A percentile compares a stretch with the other conserved stretches of the same genome.
Conservation (phyloP, 1,284 basidiomycete genomes). For the Ustilago nuda region DNA sequence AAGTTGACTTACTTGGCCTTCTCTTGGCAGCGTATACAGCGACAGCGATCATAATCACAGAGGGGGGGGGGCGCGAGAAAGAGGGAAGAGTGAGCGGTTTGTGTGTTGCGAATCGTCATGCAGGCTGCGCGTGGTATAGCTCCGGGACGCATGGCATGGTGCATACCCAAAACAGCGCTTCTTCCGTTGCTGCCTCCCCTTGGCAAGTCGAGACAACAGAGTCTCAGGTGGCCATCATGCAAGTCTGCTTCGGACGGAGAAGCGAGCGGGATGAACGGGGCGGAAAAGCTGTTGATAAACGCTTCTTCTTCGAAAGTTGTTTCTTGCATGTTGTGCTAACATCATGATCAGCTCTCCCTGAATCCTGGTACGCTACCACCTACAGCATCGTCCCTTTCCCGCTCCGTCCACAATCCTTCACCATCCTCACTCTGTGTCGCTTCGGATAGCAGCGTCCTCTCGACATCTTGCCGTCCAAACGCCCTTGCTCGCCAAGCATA, state of each 20-base stretch:
- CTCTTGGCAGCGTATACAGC: not conserved
- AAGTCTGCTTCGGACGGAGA: not conserved
- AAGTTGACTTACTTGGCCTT: not conserved
- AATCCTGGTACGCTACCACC: too few relatives aligned
- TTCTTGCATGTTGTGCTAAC: too few relatives aligned
- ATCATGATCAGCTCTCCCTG: too few relatives aligned
- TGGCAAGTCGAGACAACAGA: not conserved
- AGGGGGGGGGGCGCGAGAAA: too few relatives aligned
- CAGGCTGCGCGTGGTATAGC: slow-evolving; percentile 12
- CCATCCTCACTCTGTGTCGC: too few relatives aligned
- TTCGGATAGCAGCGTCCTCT: too few relatives aligned
- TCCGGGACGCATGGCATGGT: slow-evolving; percentile 14
- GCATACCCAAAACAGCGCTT: not conserved
- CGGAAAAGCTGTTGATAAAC: not conserved
- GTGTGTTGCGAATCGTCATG: not conserved
- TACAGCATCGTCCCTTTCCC: too few relatives aligned
- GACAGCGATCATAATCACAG: too few relatives aligned
- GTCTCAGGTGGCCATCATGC: not conserved
- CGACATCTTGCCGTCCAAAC: too few relatives aligned
- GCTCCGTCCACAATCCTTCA: too few relatives aligned
- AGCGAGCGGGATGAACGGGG: not conserved
- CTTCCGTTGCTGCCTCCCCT: not conserved
- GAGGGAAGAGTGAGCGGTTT: too few relatives aligned
- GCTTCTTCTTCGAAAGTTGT: not conserved
- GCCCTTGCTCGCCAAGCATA: too few relatives aligned